These are phyloP conservation scores for Passalora sequoiae DNA, from an alignment of 2,329 filamentous ascomycete genomes.

Conservation along the genomic window DNA sequence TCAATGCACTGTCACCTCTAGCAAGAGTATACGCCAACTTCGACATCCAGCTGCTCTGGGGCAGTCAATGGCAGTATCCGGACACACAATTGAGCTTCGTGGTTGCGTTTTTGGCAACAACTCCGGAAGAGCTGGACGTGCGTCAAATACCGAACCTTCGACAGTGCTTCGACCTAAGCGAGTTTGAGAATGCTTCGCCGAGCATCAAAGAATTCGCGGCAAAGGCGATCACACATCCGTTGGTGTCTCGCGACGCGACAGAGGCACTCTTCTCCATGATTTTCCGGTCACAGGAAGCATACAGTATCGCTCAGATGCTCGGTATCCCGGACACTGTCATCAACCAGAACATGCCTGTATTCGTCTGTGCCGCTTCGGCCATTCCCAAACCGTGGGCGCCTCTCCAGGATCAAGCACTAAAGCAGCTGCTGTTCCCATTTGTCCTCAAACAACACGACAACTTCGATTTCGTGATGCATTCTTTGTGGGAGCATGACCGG, in stretches of 20 bases:
- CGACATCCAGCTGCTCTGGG: constrained; percentile 86
- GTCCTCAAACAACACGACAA: constrained; percentile 71
- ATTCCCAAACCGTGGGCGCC: constrained; percentile 72
- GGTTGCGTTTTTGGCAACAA: constrained; percentile 74
- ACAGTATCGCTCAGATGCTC: constrained; percentile 52
- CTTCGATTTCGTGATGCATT: constrained; percentile 84
- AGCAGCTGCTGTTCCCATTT: constrained; percentile 76
- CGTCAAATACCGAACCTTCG: constrained; percentile 77
- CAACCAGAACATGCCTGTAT: constrained; percentile 70
- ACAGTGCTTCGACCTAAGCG: constrained; percentile 64
- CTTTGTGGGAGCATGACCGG: constrained; percentile 84
- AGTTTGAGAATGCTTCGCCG: constrained; percentile 58
- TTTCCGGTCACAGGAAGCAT: constrained; percentile 54
- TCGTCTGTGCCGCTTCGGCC: constrained; percentile 71
- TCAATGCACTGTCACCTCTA: constrained; percentile 69
- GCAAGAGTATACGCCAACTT: constrained; percentile 60
- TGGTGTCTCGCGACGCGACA: constrained; percentile 82
- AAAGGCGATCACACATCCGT: constrained; percentile 72
- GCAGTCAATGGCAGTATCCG: constrained; percentile 74
- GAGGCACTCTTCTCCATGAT: constrained; percentile 61
- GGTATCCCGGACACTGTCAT: constrained; percentile 57
- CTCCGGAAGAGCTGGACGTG: constrained; percentile 71
- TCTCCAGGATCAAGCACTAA: constrained; percentile 69
- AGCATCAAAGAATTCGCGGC: constrained; percentile 57
- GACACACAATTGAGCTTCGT: constrained; percentile 93